Evolutionary conservation across 345 rosid species (phyloP), one percentile per base, ranked within the genome.

Genomic region (Murraya paniculata): DNA sequence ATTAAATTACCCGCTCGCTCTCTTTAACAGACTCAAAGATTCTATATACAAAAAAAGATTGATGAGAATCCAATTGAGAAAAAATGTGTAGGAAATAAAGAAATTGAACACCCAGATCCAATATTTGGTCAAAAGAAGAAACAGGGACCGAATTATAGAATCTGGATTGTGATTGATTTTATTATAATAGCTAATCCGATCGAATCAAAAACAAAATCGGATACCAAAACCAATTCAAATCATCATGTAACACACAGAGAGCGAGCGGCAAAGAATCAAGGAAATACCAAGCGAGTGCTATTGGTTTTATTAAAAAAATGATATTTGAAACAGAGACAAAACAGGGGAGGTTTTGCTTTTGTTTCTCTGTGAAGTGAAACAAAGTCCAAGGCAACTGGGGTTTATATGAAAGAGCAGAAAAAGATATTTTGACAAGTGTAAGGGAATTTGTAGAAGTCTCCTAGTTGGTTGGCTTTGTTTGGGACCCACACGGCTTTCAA

Each of bases 161-260:
- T 88, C 80, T 78, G 48, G 58, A 11, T 0, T 53, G 65, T 36
- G 77, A 86, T 53, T 53, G 57, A 53, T 53, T 53, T 18, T 16
- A 53, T 77, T 78, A 78, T 56, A 83, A 72, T 38, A 72, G 59
- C 64, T 73, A 73, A 84, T 81, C 88, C 85, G 78, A 86, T 79
- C 64, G 82, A 78, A 62, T 31, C n/a, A 75, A 82, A 83, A 78
- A 84, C 77, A 77, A 88, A 83, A 88, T 85, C 90, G 74, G 90
- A 88, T 88, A 11, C 90, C 65, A 76, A 25, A 78, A 53, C 57
- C 41, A 48, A 36, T 27, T 64, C 33, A 80, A 84, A 72, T 76
- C 72, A 35, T 53, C 80, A 83, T 50, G 8, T 0, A 31, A 33
- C 24, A 61, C 13, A 75, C 9, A 80, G 86, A 73, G 87, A 84